Evolutionary conservation across 805 yeast genomes (phyloP).

Genomic region (Candida anglica): DNA sequence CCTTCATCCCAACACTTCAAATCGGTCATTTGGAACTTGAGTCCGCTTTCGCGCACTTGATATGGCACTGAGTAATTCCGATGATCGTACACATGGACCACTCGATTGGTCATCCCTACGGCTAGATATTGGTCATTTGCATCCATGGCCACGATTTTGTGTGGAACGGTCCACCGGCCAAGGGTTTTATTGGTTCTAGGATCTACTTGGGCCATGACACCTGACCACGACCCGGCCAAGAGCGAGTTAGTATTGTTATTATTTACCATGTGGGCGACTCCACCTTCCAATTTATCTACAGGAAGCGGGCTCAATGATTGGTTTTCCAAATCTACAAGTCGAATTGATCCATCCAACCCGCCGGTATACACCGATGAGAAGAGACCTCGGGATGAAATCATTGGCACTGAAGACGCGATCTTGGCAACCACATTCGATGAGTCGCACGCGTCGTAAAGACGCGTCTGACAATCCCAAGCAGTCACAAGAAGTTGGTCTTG

Average conservation of each 20-base stretch:
- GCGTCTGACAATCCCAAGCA: conserved; percentile 55
- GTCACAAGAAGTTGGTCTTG: conserved; percentile 42
- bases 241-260: conserved; percentile 26
- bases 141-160: conserved; percentile 64
- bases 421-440: background rate
- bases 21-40: conserved; percentile 61
- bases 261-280: conserved; percentile 33
- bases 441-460: conserved; percentile 37
- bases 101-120: conserved; percentile 51
- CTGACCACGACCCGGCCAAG: conserved; percentile 64
- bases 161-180: conserved; percentile 22
- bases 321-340: conserved; percentile 9
- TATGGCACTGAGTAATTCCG: conserved; percentile 43
- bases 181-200: conserved; percentile 14
- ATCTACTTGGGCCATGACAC: conserved; percentile 46
- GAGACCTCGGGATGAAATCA: background rate
- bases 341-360: conserved; percentile 51
- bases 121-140: conserved; percentile 38
- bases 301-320: background rate
- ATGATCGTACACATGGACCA: conserved; percentile 55
- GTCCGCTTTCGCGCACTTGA: conserved; percentile 56
- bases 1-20: conserved; percentile 51
- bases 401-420: background rate
- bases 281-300: conserved; percentile 5
- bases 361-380: conserved; percentile 26